phyloP scores from a whole-genome alignment of 352 stramenopile genomes.

The Phytophthora europaea region DNA sequence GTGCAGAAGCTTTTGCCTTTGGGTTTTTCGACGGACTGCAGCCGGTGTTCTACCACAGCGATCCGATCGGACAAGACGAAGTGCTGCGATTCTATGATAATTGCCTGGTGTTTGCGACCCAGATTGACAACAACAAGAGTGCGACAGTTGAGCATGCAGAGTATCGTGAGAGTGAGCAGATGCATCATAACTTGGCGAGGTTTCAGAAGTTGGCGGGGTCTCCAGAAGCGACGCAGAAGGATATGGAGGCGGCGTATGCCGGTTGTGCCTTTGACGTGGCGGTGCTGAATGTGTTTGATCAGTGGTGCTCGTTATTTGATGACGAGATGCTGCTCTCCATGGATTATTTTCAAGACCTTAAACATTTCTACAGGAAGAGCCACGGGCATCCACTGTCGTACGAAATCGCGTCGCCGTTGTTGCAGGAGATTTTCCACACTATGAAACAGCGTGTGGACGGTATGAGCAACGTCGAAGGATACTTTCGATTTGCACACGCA shows the following conservation, averaged over 20 bases:
- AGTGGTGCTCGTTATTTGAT: constrained; percentile 82
- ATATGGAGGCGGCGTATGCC: constrained; percentile 83
- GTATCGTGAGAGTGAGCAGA: constrained; percentile 62
- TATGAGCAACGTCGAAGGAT: constrained; percentile 51
- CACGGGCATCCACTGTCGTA: constrained; percentile 76
- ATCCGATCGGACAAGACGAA: constrained; percentile 63
- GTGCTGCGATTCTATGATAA: constrained; percentile 88
- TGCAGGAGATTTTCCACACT: constrained; percentile 69
- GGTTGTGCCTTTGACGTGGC: constrained; percentile 86
- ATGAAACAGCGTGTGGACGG: constrained; percentile 60
- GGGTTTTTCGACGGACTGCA: constrained; percentile 77
- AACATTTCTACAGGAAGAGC: constrained; percentile 90
- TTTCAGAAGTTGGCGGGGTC: constrained; percentile 52
- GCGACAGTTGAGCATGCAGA: constrained; percentile 62
- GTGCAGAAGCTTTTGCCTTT: constrained; percentile 77
- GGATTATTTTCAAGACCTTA: constrained; percentile 90
- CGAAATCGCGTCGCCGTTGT: constrained; percentile 77
- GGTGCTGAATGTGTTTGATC: constrained; percentile 44
- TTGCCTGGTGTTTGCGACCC: constrained; percentile 66
- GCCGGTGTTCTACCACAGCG: constrained; percentile 64
- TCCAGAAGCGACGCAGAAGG: constrained; percentile 45
- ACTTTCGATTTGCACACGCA: constrained; percentile 89
- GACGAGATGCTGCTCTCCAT: constrained; percentile 76
- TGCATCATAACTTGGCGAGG: constrained; percentile 58
- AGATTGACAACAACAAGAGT: constrained; percentile 72